Conservation (phyloP, 371 early-diverging fungal genomes). For the Mortierella sp. region DNA sequence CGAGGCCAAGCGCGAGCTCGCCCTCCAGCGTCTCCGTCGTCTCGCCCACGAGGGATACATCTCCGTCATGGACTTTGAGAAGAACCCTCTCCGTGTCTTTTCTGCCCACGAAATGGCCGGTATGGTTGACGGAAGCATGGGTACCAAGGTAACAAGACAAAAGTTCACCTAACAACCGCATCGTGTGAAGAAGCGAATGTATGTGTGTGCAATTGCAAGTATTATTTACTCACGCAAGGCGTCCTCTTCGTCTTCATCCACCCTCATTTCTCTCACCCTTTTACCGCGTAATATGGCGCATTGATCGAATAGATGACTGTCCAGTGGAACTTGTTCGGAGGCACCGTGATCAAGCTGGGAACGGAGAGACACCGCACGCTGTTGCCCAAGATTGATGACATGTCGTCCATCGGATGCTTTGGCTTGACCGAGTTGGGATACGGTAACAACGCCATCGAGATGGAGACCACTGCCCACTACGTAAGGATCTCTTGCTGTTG, state of each 20-base stretch:
- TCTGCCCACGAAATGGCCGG: constrained; percentile 82
- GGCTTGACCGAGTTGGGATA: constrained; percentile 80
- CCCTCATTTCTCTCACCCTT: background rate
- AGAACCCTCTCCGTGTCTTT: constrained; percentile 80
- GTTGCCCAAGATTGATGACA: constrained; percentile 67
- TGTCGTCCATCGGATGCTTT: constrained; percentile 77
- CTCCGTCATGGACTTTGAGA: constrained; percentile 79
- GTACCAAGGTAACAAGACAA: constrained; percentile 82
- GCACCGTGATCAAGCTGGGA: constrained; percentile 77
- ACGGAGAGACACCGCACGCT: constrained; percentile 75
- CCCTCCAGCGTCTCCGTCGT: constrained; percentile 72
- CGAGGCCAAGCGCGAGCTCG: constrained; percentile 72
- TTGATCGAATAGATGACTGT: constrained; percentile 40
- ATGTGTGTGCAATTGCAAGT: background rate
- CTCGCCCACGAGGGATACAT: constrained; percentile 73
- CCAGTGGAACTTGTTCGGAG: constrained; percentile 76
- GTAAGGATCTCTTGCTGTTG: constrained; percentile 36
- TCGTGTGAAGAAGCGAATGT: too few relatives aligned
- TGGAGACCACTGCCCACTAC: constrained; percentile 76
- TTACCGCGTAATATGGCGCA: background rate
- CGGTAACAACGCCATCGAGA: constrained; percentile 83
- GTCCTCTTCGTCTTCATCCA: background rate
- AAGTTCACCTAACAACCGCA: too few relatives aligned
- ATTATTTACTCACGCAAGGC: background rate
- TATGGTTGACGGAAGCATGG: constrained; percentile 76